Base-by-base conservation (phyloP, 1,284 basidiomycete species). In the Ustilago xerochloae region DNA sequence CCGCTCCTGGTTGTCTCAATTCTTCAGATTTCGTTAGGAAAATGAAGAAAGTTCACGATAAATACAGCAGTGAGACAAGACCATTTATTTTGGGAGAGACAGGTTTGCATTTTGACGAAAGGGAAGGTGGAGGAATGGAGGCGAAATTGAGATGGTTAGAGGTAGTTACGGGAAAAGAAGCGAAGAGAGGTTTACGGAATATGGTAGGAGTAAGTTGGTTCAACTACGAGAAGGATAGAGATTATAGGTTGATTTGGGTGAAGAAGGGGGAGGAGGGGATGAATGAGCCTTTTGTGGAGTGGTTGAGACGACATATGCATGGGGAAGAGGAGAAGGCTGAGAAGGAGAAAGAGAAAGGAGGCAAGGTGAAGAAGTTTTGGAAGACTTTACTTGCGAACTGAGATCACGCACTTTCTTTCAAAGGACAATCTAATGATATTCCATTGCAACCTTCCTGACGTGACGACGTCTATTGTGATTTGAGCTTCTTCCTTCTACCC, bases 151-250 rank as follows among this genome's bases (percentile, higher is more conserved):
- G 13, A 16, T 71, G 68, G 68, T 45, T 71, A 20, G 30, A 62
- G 0, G 29, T 45, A 16, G 52, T 71, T 0, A 71, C 63, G 18
- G 39, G 58, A 5, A 45, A 12, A 6, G 45, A 71, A 22, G 46
- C 39, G 16, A 57, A 33, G 38, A 36, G 13, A 4, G 43, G 46
- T 15, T 39, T 71, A 36, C 26, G 22, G 28, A 38, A 51, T 24
- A 58, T 71, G 59, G 15, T 18, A 0, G 68, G 58, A 0, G 26
- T 71, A 15, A 59, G 47, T 22, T 71, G 68, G 68, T 71, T 71
- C 47, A 71, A 71, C n/a, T 71, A 72, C 18, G 57, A 72, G 26
- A 72, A 72, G 60, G 69, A 72, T 43, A 16, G 63, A 0, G 63
- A 71, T 33, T 71, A 71, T 43, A 35, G 68, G 4, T 30, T 71